phyloP scores from a whole-genome alignment of 2,329 filamentous ascomycete genomes.

The Macrophomina pseudophaseolina region DNA sequence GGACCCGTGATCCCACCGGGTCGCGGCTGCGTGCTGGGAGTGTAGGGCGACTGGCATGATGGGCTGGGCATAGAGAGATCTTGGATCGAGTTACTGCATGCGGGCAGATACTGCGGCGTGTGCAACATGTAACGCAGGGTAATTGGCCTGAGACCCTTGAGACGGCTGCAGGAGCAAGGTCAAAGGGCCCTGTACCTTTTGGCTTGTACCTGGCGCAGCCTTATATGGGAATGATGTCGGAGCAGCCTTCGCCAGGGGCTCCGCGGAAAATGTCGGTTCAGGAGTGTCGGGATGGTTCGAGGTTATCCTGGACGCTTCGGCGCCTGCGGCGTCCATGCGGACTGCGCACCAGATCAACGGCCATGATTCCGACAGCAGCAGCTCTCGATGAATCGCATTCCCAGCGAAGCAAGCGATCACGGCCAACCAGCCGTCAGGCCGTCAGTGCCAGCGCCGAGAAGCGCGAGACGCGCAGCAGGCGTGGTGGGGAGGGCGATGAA shows the following conservation, averaged over 20 bases:
- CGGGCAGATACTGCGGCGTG: conserved; percentile 1
- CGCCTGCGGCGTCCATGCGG: conserved; percentile 6
- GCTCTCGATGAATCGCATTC: neutral
- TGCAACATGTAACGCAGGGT: neutral
- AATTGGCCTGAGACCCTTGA: neutral
- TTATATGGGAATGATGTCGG: neutral
- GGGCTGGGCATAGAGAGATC: neutral
- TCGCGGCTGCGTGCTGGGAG: neutral
- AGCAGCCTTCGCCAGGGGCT: neutral
- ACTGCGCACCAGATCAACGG: conserved; percentile 2
- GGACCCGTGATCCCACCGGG: too few species aligned
- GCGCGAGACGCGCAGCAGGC: neutral
- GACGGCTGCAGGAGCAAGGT: too few species aligned
- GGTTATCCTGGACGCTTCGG: conserved; percentile 1
- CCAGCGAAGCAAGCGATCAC: neutral
- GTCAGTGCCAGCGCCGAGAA: neutral
- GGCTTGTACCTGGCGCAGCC: neutral
- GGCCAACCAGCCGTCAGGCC: neutral
- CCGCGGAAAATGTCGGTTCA: neutral
- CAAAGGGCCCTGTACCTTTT: too few species aligned
- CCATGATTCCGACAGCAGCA: neutral
- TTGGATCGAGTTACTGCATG: conserved; percentile 5
- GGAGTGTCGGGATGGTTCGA: neutral
- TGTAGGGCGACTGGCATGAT: neutral
- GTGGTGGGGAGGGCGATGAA: neutral